A percentile compares a stretch with the other conserved stretches of the same genome.
These are phyloP conservation scores for Zygoascus meyerae DNA, from an alignment of 1,139 yeast genomes.

Conservation along the genomic window DNA sequence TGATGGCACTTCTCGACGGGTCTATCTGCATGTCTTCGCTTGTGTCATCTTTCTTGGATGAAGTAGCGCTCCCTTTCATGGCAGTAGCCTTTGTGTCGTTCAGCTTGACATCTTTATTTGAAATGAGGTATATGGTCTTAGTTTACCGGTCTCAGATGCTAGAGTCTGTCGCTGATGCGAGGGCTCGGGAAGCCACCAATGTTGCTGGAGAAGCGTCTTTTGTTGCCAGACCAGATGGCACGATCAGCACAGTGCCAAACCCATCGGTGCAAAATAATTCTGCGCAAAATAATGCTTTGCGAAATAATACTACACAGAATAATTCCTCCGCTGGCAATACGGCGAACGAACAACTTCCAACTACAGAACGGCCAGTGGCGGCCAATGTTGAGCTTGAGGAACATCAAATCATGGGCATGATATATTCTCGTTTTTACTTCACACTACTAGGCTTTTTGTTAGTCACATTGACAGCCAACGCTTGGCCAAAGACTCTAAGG, in stretches of 20 bases:
- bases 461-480: constrained; percentile 49
- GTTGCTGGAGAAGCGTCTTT: constrained; percentile 15
- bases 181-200: constrained; percentile 30
- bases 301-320: constrained; percentile 10
- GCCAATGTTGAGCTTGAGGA: constrained; percentile 41
- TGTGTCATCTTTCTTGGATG: constrained; percentile 50
- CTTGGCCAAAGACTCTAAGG: constrained; percentile 61
- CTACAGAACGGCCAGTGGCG: constrained; percentile 1
- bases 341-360: constrained; percentile 9
- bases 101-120: constrained; percentile 68
- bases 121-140: constrained; percentile 64
- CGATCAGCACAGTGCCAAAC: constrained; percentile 10
- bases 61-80: constrained; percentile 59
- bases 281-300: constrained; percentile 10
- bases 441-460: constrained; percentile 55
- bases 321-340: constrained; percentile 13
- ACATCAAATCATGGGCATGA: constrained; percentile 50
- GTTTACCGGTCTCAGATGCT: constrained; percentile 69
- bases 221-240: constrained; percentile 25
- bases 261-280: constrained; percentile 1
- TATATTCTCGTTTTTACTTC: constrained; percentile 60
- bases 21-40: constrained; percentile 57
- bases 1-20: constrained; percentile 61
- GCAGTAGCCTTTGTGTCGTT: constrained; percentile 67
- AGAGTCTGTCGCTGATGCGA: constrained; percentile 57